Conservation (phyloP, 257 asterid genomes). For the Jaltomata sinuosa region DNA sequence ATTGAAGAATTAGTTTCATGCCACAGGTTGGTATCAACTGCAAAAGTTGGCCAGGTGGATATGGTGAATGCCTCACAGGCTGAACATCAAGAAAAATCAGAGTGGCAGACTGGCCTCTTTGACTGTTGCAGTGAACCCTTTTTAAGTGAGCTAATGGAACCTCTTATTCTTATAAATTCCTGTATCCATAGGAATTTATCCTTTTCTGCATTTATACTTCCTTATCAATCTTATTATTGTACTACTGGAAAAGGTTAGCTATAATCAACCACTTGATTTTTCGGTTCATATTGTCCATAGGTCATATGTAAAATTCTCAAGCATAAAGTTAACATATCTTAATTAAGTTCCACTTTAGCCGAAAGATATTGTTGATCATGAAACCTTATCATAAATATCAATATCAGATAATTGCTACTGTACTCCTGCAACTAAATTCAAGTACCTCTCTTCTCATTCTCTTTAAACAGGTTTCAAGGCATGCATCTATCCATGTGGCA, state of each 20-base stretch:
- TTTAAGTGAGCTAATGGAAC: not conserved
- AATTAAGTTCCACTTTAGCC: not conserved
- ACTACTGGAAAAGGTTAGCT: not conserved
- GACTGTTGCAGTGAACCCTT: slow-evolving; percentile 9
- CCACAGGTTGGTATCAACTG: slow-evolving; percentile 3
- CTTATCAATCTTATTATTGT: not conserved
- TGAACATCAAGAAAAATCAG: not conserved
- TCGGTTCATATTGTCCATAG: not conserved
- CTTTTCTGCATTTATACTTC: not conserved
- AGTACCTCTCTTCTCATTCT: not conserved
- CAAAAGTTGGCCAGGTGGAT: not conserved
- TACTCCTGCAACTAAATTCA: not conserved
- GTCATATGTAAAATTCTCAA: not conserved
- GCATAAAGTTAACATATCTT: not conserved
- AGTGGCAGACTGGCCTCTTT: slow-evolving; percentile 15
- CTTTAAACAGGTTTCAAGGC: slow-evolving; percentile 4
- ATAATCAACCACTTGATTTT: not conserved
- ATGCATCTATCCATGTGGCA: not conserved
- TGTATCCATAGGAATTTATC: not conserved
- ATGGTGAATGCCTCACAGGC: not conserved
- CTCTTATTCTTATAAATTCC: not conserved
- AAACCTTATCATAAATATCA: not conserved
- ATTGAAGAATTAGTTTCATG: not conserved
- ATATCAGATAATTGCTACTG: not conserved
- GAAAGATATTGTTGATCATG: not conserved